These are phyloP conservation scores for Rhododendron henanense DNA, from an alignment of 148 eudicot species.

Conservation along the genomic window DNA sequence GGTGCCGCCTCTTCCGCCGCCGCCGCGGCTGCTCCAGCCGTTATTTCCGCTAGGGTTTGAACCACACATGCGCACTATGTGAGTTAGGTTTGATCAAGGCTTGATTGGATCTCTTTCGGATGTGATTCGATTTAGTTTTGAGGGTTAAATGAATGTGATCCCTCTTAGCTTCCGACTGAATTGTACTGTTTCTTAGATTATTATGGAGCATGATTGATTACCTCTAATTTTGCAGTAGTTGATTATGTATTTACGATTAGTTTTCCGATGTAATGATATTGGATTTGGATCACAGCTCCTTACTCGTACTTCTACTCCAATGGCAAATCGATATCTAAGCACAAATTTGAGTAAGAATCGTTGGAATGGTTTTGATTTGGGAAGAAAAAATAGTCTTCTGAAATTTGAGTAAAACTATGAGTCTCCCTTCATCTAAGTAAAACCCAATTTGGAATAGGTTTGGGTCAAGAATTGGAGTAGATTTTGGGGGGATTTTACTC, in stretches of 20 bases:
- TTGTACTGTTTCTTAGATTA: not conserved
- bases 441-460: too few species aligned
- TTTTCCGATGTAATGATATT: not conserved
- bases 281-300: not conserved
- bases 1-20: constrained; percentile 66
- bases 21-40: constrained; percentile 44
- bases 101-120: constrained; percentile 9
- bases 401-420: too few species aligned
- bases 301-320: too few species aligned
- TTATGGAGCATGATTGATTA: not conserved
- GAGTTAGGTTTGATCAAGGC: constrained; percentile 29
- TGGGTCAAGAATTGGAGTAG: too few species aligned
- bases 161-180: not conserved
- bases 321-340: too few species aligned
- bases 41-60: constrained; percentile 40
- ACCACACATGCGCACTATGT: constrained; percentile 3
- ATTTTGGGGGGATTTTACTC: too few species aligned
- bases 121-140: constrained; percentile 11
- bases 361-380: too few species aligned
- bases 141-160: constrained; percentile 1
- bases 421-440: too few species aligned
- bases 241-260: not conserved
- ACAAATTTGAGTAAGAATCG: too few species aligned
- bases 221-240: not conserved
- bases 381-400: too few species aligned